phyloP scores from a whole-genome alignment of 208 protist species.

The Crithidia fasciculata region DNA sequence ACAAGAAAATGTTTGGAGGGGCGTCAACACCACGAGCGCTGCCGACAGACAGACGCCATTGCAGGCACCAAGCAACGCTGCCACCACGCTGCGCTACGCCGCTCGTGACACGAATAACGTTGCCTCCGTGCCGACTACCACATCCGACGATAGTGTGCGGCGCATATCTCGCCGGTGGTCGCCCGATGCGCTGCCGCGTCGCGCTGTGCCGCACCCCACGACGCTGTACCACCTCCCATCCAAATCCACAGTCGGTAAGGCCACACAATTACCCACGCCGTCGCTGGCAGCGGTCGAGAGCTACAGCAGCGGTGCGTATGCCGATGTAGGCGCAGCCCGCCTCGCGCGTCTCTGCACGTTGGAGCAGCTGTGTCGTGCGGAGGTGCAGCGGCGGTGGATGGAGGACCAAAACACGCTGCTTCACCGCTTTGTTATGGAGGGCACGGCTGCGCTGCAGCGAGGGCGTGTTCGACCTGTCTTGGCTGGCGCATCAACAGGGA shows the following conservation, averaged over 20 bases:
- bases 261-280: background rate
- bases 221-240: background rate
- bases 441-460: slow-evolving; percentile 29
- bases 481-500: background rate
- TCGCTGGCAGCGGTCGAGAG: background rate
- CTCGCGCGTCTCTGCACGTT: slow-evolving; percentile 25
- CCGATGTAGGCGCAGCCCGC: slow-evolving; percentile 20
- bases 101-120: background rate
- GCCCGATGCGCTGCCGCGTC: slow-evolving; percentile 2
- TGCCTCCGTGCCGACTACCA: too few relatives aligned
- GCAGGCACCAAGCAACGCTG: too few relatives aligned
- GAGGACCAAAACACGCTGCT: slow-evolving; percentile 37
- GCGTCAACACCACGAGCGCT: too few relatives aligned
- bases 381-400: slow-evolving; percentile 39
- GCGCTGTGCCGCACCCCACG: slow-evolving; percentile 5
- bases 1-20: too few relatives aligned
- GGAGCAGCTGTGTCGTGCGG: slow-evolving; percentile 34
- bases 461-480: background rate
- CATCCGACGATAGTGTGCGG: too few relatives aligned
- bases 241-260: background rate
- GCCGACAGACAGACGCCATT: too few relatives aligned
- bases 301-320: background rate
- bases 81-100: background rate
- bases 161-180: background rate
- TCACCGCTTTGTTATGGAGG: slow-evolving; percentile 40